These are phyloP conservation scores for Trametes versicolor DNA, from an alignment of 1,284 basidiomycete species.

Conservation along the genomic window DNA sequence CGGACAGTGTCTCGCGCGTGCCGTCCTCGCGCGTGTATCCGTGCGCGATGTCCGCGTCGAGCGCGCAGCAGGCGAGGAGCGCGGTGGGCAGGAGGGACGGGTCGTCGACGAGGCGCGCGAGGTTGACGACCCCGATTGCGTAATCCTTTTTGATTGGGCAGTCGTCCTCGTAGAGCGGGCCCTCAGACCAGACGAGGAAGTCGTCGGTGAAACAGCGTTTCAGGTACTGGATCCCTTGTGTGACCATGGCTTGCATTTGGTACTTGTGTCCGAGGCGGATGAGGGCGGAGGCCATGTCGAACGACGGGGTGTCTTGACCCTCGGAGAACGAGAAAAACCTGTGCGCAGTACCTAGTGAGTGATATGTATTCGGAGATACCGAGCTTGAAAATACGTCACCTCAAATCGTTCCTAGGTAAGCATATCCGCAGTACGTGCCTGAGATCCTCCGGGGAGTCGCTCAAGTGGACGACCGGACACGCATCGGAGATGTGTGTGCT, in stretches of 20 bases:
- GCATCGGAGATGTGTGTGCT: too few relatives aligned
- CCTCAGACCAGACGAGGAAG: slow-evolving; percentile 1
- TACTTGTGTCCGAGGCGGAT: slow-evolving; percentile 28
- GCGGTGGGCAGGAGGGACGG: slow-evolving; percentile 3
- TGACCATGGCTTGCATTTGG: slow-evolving; percentile 12
- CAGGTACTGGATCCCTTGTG: background rate
- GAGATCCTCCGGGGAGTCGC: slow-evolving; percentile 7
- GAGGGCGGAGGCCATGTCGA: slow-evolving; percentile 4
- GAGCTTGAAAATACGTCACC: background rate
- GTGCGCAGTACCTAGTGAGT: background rate
- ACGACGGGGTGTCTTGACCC: background rate
- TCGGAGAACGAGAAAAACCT: too few relatives aligned
- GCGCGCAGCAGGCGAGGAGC: slow-evolving; percentile 4
- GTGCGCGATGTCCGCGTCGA: background rate
- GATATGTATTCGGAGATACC: background rate
- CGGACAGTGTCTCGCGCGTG: slow-evolving; percentile 8
- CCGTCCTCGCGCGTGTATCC: slow-evolving; percentile 18
- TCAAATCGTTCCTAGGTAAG: background rate
- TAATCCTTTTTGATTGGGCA: background rate
- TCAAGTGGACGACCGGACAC: background rate
- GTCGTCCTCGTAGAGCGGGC: background rate
- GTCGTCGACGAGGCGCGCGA: slow-evolving; percentile 19
- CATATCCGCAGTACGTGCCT: slow-evolving; percentile 10
- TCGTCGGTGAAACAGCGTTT: slow-evolving; percentile 12
- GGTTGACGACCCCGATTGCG: slow-evolving; percentile 23